These are phyloP conservation scores for Ascobolus immersus DNA, from an alignment of 495 filamentous ascomycete species.

Conservation along the genomic window DNA sequence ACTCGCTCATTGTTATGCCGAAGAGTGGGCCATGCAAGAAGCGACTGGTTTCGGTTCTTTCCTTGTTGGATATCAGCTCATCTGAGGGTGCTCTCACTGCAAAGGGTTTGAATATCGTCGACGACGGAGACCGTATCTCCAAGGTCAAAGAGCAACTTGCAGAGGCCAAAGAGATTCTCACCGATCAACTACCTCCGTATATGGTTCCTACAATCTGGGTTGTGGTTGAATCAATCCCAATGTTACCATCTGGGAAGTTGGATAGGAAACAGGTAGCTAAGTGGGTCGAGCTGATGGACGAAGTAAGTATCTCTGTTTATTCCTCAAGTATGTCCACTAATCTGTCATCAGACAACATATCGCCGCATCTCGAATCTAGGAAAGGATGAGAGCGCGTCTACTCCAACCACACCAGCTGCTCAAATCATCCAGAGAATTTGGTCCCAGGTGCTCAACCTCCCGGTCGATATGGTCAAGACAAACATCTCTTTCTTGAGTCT, in stretches of 20 bases:
- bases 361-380: too few relatives aligned
- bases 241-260: conserved; percentile 9
- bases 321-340: too few relatives aligned
- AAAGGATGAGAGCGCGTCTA: too few relatives aligned
- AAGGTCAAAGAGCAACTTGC: conserved; percentile 1
- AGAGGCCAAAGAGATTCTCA: not conserved
- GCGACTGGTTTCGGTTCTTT: too few relatives aligned
- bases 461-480: too few relatives aligned
- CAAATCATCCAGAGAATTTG: conserved; percentile 1
- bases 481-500: conserved; percentile 37
- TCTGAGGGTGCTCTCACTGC: too few relatives aligned
- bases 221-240: conserved; percentile 6
- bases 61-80: too few relatives aligned
- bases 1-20: conserved; percentile 4
- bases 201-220: conserved; percentile 13
- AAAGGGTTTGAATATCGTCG: conserved; percentile 1
- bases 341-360: too few relatives aligned
- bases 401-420: not conserved
- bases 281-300: not conserved
- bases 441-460: not conserved
- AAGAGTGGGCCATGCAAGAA: conserved; percentile 1
- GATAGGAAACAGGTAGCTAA: conserved; percentile 18
- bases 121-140: conserved; percentile 1
- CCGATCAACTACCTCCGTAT: conserved; percentile 2
- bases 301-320: not conserved